Evolutionary conservation across 2,329 filamentous ascomycete genomes (phyloP).

Genomic region (Claviceps monticola): DNA sequence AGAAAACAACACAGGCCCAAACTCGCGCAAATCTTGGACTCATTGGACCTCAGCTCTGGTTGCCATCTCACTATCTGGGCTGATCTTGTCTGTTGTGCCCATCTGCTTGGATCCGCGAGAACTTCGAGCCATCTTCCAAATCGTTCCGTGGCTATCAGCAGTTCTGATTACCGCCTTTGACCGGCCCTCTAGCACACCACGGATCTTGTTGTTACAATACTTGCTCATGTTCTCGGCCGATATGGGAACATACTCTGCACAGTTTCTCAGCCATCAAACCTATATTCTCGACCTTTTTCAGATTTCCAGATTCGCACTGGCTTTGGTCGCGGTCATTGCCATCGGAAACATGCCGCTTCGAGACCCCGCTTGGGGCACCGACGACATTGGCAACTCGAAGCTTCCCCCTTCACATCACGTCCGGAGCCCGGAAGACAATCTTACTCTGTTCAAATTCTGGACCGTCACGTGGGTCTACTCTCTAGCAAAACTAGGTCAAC

Average conservation of each 20-base stretch:
- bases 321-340: conserved; percentile 13
- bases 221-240: conserved; percentile 19
- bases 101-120: conserved; percentile 16
- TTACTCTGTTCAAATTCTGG: conserved; percentile 74
- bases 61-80: conserved; percentile 19
- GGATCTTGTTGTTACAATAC: conserved; percentile 26
- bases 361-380: conserved; percentile 19
- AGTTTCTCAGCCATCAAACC: conserved; percentile 15
- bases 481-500: conserved; percentile 50
- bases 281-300: conserved; percentile 12
- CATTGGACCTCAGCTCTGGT: conserved; percentile 25
- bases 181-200: conserved; percentile 28
- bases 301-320: conserved; percentile 12
- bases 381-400: conserved; percentile 17
- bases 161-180: conserved; percentile 23
- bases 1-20: conserved; percentile 8
- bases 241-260: conserved; percentile 16
- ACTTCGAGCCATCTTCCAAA: conserved; percentile 17
- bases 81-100: conserved; percentile 19
- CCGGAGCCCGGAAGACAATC: conserved; percentile 65
- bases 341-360: conserved; percentile 25
- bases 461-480: conserved; percentile 71
- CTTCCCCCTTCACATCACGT: conserved; percentile 22
- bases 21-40: conserved; percentile 21
- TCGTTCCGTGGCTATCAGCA: conserved; percentile 25